phyloP scores from a whole-genome alignment of 805 yeast genomes.

The Cyberlindnera nakhonratchasimensis region DNA sequence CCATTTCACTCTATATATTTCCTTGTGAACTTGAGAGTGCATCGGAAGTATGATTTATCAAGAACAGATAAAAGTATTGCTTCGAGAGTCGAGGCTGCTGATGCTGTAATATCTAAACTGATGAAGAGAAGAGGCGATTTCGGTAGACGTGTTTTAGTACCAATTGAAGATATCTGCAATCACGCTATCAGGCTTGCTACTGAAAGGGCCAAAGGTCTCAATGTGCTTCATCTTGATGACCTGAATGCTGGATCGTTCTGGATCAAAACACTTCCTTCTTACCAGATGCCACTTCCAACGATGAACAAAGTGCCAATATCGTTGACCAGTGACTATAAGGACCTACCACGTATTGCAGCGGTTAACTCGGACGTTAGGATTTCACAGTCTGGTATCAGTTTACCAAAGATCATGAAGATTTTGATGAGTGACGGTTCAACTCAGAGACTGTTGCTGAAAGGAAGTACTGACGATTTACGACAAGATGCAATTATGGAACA shows the following conservation, averaged over 20 bases:
- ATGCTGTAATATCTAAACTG: conserved; percentile 42
- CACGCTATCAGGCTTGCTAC: conserved; percentile 51
- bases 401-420: conserved; percentile 74
- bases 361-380: conserved; percentile 48
- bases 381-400: conserved; percentile 82
- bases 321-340: conserved; percentile 39
- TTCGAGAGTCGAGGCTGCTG: conserved; percentile 52
- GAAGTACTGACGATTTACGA: conserved; percentile 85
- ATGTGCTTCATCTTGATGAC: conserved; percentile 29
- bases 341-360: conserved; percentile 43
- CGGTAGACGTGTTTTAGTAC: conserved; percentile 33
- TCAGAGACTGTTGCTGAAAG: conserved; percentile 67
- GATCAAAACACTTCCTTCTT: conserved; percentile 44
- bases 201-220: conserved; percentile 32
- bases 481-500: conserved; percentile 99
- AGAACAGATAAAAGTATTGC: conserved; percentile 36
- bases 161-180: conserved; percentile 49
- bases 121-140: conserved; percentile 27
- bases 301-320: conserved; percentile 41
- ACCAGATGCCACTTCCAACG: conserved; percentile 67
- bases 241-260: conserved; percentile 53
- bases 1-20: conserved; percentile 74
- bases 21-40: conserved; percentile 52
- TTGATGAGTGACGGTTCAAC: conserved; percentile 52
- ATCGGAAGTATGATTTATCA: conserved; percentile 33